Percentiles rank a stretch among this genome's conserved stretches.
Evolutionary conservation across 768 basidiomycete genomes (phyloP).

Genomic region (Obba rivulosa): DNA sequence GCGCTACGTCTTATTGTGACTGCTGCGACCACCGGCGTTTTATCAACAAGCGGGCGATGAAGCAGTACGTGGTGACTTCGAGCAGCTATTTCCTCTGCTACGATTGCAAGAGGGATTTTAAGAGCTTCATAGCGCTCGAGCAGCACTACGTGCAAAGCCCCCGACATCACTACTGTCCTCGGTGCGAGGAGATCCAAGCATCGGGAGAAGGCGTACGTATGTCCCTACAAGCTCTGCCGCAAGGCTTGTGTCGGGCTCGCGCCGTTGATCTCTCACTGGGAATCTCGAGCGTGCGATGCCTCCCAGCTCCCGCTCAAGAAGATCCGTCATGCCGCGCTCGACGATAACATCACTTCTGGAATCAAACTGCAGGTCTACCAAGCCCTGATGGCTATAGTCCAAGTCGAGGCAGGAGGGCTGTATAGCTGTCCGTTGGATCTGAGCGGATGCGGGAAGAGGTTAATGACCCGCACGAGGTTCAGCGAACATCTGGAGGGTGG

Average conservation of each 20-base stretch:
- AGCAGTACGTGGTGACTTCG: slow-evolving; percentile 23
- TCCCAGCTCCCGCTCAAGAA: slow-evolving; percentile 41
- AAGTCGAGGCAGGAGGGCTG: slow-evolving; percentile 47
- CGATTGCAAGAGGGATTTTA: slow-evolving; percentile 43
- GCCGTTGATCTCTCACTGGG: slow-evolving; percentile 37
- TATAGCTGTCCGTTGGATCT: slow-evolving; percentile 40
- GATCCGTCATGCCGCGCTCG: slow-evolving; percentile 35
- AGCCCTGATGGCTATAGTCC: slow-evolving; percentile 14
- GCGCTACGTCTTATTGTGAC: slow-evolving; percentile 21
- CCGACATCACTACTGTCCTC: slow-evolving; percentile 46
- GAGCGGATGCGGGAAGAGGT: slow-evolving; percentile 35
- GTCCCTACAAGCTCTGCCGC: too few relatives aligned
- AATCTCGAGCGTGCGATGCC: slow-evolving; percentile 49
- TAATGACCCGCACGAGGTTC: slow-evolving; percentile 49
- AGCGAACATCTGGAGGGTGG: slow-evolving; percentile 64
- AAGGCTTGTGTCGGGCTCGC: slow-evolving; percentile 2
- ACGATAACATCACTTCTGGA: slow-evolving; percentile 50
- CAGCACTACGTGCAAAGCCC: slow-evolving; percentile 51
- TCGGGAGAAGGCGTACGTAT: slow-evolving; percentile 29
- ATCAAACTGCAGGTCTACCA: slow-evolving; percentile 22
- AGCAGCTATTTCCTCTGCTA: slow-evolving; percentile 39
- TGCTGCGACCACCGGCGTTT: slow-evolving; percentile 25
- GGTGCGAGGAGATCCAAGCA: slow-evolving; percentile 39
- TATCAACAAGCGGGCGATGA: slow-evolving; percentile 11
- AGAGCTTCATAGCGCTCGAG: slow-evolving; percentile 28